These are phyloP conservation scores for Fusarium devonianum DNA, from an alignment of 2,329 filamentous ascomycete genomes.

Conservation along the genomic window DNA sequence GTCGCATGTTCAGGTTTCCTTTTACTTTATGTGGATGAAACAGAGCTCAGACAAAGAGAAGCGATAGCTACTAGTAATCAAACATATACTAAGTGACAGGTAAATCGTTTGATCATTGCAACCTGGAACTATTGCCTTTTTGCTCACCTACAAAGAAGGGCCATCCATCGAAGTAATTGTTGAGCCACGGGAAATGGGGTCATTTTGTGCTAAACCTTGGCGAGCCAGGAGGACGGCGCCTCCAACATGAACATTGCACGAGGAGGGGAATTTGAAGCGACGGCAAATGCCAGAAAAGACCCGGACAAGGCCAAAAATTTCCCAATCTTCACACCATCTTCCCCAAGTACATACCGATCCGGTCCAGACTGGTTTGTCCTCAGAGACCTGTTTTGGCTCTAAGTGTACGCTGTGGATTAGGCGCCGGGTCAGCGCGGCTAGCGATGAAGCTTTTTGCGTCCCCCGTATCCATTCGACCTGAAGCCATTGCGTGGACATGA, in stretches of 20 bases:
- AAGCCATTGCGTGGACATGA: conserved; percentile 24
- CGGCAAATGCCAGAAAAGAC: neutral
- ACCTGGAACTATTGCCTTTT: neutral
- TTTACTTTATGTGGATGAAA: conserved; percentile 33
- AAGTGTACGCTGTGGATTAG: conserved; percentile 8
- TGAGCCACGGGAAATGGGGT: conserved; percentile 11
- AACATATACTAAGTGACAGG: conserved; percentile 16
- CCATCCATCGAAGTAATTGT: conserved; percentile 1
- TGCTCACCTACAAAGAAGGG: neutral
- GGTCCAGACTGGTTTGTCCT: too few relatives aligned
- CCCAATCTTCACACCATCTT: neutral
- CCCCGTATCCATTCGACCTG: conserved; percentile 18
- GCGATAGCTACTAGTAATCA: conserved; percentile 17
- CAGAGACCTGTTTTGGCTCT: conserved; percentile 3
- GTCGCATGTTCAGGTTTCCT: neutral
- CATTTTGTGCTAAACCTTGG: conserved; percentile 11
- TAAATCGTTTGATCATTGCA: neutral
- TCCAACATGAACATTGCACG: conserved; percentile 27
- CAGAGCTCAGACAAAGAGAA: conserved; percentile 24
- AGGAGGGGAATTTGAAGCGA: conserved; percentile 5
- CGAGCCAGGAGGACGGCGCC: conserved; percentile 12
- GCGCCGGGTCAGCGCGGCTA: conserved; percentile 23
- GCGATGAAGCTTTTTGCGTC: conserved; percentile 13
- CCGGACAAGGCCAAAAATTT: neutral
- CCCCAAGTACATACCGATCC: too few relatives aligned